These are phyloP conservation scores for Russula emetica DNA, from an alignment of 768 basidiomycete genomes.

Conservation along the genomic window DNA sequence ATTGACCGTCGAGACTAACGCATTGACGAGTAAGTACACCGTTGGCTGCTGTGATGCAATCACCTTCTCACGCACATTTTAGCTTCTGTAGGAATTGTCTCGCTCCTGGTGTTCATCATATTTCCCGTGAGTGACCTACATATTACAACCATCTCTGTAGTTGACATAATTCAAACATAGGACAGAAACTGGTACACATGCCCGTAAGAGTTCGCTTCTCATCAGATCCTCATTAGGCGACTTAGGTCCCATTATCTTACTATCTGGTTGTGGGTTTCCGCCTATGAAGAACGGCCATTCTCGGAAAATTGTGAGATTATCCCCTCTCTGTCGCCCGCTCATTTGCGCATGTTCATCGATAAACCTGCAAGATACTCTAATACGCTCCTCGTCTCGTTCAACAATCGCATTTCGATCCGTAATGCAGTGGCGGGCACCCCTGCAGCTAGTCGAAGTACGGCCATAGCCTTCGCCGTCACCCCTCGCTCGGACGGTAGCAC, in stretches of 20 bases:
- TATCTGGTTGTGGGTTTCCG: not conserved
- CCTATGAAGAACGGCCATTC: not conserved
- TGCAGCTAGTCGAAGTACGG: too few relatives aligned
- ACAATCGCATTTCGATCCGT: slow-evolving; percentile 14
- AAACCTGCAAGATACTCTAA: slow-evolving; percentile 2
- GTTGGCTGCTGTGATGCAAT: not conserved
- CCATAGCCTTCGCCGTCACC: too few relatives aligned
- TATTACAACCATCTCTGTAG: not conserved
- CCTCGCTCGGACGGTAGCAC: not conserved
- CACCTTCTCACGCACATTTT: not conserved
- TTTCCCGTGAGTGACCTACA: slow-evolving; percentile 9
- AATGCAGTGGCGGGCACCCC: not conserved
- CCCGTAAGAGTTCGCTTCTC: slow-evolving; percentile 9
- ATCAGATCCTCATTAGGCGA: not conserved
- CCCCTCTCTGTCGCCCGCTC: too few relatives aligned
- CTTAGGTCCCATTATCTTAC: not conserved
- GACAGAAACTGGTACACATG: slow-evolving; percentile 8
- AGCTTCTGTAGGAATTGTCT: slow-evolving; percentile 8
- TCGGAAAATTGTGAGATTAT: slow-evolving; percentile 6
- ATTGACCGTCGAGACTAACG: slow-evolving; percentile 31
- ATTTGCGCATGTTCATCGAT: too few relatives aligned
- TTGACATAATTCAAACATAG: not conserved
- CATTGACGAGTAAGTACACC: slow-evolving; percentile 20
- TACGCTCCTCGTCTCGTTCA: slow-evolving; percentile 13
- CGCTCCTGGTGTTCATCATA: not conserved